These are phyloP conservation scores for Phytophthora ohioensis DNA, from an alignment of 352 stramenopile genomes.

Conservation along the genomic window DNA sequence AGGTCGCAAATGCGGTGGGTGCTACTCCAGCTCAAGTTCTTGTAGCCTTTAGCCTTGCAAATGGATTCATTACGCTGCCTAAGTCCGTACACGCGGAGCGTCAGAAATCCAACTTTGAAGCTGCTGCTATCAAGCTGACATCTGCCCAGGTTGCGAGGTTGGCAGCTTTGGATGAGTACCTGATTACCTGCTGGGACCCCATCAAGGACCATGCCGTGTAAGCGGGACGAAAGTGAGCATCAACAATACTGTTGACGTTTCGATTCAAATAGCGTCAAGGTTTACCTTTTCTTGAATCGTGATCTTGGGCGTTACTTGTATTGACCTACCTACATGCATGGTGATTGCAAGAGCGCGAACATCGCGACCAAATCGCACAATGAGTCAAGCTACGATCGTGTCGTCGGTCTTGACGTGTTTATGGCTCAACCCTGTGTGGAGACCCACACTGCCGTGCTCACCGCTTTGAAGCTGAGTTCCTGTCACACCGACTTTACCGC, in stretches of 20 bases:
- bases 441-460: slow-evolving; percentile 63
- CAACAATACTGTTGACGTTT: no score
- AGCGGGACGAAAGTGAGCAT: neutral
- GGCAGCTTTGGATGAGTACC: slow-evolving; percentile 51
- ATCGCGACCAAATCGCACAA: slow-evolving; percentile 45
- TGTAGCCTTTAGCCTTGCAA: slow-evolving; percentile 63
- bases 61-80: slow-evolving; percentile 62
- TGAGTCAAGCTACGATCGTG: slow-evolving; percentile 54
- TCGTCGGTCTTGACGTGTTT: slow-evolving; percentile 62
- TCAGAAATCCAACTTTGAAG: slow-evolving; percentile 59
- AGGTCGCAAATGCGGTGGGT: slow-evolving; percentile 43
- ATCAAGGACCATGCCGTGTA: slow-evolving; percentile 49
- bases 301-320: no score
- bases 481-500: slow-evolving; percentile 88
- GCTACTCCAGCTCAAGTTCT: slow-evolving; percentile 59
- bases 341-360: slow-evolving; percentile 5
- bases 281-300: no score
- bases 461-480: slow-evolving; percentile 77
- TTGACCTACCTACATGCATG: neutral
- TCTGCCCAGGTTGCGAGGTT: slow-evolving; percentile 43
- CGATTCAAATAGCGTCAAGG: no score
- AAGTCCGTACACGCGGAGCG: slow-evolving; percentile 57
- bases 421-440: slow-evolving; percentile 53
- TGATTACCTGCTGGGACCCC: slow-evolving; percentile 56
- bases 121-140: slow-evolving; percentile 41